phyloP scores from a whole-genome alignment of 306 rosid species.

The Pterocarpus santalinus region DNA sequence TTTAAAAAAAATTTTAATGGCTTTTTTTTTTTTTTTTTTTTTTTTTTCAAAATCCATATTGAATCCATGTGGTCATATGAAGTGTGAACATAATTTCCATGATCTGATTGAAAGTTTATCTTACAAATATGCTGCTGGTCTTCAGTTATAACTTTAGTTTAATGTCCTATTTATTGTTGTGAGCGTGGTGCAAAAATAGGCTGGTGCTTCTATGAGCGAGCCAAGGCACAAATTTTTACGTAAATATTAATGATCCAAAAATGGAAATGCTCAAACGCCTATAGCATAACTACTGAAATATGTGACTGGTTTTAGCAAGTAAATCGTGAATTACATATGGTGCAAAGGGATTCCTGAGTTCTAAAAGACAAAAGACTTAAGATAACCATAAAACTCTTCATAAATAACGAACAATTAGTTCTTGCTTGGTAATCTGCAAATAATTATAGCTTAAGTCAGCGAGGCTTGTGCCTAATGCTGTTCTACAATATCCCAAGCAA shows the following conservation, averaged over 20 bases:
- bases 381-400: background rate
- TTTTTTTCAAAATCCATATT: background rate
- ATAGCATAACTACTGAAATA: background rate
- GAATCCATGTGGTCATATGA: background rate
- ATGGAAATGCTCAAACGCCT: background rate
- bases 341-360: background rate
- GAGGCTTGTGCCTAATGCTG: slow-evolving; percentile 1
- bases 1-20: too few species aligned
- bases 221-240: background rate
- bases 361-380: background rate
- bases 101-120: slow-evolving; percentile 28
- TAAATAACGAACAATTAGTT: background rate
- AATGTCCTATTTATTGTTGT: background rate
- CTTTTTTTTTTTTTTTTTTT: background rate
- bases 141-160: background rate
- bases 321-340: background rate
- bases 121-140: background rate
- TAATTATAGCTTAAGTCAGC: slow-evolving; percentile 2
- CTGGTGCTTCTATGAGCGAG: background rate
- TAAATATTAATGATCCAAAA: background rate
- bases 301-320: background rate
- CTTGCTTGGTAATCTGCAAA: background rate
- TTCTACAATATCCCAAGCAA: background rate
- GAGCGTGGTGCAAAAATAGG: background rate
- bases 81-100: slow-evolving; percentile 9